These are phyloP conservation scores for Millerozyma miso DNA, from an alignment of 805 yeast genomes.

Conservation along the genomic window DNA sequence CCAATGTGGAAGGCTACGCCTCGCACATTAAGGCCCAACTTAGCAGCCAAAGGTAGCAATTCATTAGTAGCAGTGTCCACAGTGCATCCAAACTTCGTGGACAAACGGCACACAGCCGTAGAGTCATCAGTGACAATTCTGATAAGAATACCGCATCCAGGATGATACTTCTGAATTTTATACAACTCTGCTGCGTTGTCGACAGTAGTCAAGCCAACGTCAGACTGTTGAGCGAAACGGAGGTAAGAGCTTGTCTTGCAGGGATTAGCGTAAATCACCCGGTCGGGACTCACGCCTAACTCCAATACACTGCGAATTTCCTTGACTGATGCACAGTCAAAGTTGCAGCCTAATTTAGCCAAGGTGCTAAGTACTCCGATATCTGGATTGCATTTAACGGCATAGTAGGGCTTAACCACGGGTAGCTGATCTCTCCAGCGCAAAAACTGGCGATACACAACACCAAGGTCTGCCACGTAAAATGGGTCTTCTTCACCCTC, in stretches of 20 bases:
- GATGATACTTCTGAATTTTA: constrained; percentile 67
- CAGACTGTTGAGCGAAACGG: constrained; percentile 56
- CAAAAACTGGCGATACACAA: constrained; percentile 55
- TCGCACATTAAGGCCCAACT: constrained; percentile 56
- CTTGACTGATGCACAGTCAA: constrained; percentile 89
- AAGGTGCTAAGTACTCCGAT: constrained; percentile 52
- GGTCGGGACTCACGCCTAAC: constrained; percentile 58
- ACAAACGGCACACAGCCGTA: constrained; percentile 77
- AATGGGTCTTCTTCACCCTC: constrained; percentile 84
- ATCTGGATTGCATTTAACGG: constrained; percentile 91
- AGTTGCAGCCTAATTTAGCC: constrained; percentile 62
- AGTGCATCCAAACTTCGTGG: constrained; percentile 86
- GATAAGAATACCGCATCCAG: constrained; percentile 64
- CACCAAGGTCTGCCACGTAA: constrained; percentile 81
- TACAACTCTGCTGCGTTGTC: constrained; percentile 82
- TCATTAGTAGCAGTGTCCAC: constrained; percentile 45
- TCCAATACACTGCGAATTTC: constrained; percentile 69
- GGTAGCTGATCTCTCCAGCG: constrained; percentile 69
- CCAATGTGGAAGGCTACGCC: constrained; percentile 98
- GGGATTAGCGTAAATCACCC: constrained; percentile 90
- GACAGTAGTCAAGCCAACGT: constrained; percentile 75
- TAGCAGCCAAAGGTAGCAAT: constrained; percentile 59
- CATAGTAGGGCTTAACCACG: constrained; percentile 80
- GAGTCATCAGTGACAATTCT: constrained; percentile 90
- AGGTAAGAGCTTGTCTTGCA: constrained; percentile 84